Evolutionary conservation across 805 yeast genomes (phyloP).

Genomic region (Metschnikowia reukaufii): DNA sequence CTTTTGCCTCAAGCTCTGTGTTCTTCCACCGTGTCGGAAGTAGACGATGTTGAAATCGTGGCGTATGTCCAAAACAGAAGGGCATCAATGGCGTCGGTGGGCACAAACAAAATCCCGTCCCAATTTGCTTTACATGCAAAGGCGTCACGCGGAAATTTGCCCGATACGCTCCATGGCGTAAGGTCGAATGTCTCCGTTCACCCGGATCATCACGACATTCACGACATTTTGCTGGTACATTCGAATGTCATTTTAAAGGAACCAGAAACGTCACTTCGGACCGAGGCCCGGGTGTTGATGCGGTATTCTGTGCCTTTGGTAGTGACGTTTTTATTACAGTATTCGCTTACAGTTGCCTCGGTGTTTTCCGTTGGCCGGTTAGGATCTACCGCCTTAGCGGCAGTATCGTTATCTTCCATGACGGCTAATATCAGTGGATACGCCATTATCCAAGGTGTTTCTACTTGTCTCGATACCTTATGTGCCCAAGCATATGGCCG

Average conservation of each 20-base stretch:
- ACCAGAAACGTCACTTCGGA: slow-evolving; percentile 41
- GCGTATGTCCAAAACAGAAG: slow-evolving; percentile 41
- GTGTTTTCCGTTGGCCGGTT: slow-evolving; percentile 76
- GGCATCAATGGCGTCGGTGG: slow-evolving; percentile 37
- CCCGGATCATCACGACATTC: slow-evolving; percentile 9
- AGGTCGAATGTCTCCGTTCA: slow-evolving; percentile 11
- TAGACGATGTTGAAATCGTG: slow-evolving; percentile 38
- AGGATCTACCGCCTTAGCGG: slow-evolving; percentile 71
- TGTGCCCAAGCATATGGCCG: slow-evolving; percentile 81
- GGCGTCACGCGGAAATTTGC: slow-evolving; percentile 19
- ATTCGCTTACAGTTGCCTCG: slow-evolving; percentile 72
- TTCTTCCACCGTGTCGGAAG: slow-evolving; percentile 12
- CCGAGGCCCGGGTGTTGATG: slow-evolving; percentile 41
- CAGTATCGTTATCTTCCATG: slow-evolving; percentile 73
- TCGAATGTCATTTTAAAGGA: slow-evolving; percentile 27
- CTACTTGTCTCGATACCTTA: slow-evolving; percentile 76
- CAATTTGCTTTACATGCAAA: slow-evolving; percentile 17
- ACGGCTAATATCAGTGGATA: slow-evolving; percentile 76
- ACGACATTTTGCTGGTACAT: slow-evolving; percentile 28
- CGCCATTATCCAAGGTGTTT: slow-evolving; percentile 72
- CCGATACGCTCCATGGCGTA: slow-evolving; percentile 15
- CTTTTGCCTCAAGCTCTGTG: slow-evolving; percentile 11
- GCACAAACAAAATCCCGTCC: slow-evolving; percentile 22
- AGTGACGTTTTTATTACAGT: slow-evolving; percentile 66
- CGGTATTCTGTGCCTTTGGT: slow-evolving; percentile 56